Evolutionary conservation across 352 stramenopile species (phyloP), one percentile per base, ranked within the genome.

Genomic region (Globisporangium viniferum): DNA sequence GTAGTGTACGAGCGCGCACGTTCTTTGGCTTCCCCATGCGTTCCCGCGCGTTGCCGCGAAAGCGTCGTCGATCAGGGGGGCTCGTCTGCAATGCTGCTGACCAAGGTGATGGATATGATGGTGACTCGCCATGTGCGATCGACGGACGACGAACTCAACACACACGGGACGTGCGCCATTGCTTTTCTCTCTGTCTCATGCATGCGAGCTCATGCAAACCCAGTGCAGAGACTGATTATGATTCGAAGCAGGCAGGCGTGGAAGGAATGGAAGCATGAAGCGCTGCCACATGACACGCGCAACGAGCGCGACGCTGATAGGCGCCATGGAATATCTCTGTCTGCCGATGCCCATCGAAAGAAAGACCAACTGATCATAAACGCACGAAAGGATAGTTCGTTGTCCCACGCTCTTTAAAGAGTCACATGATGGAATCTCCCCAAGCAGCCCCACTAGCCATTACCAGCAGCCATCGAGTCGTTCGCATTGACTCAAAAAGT

Each of bases 261-360:
- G 12, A 15, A 44, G 12, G 36, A 9, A 15, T 15, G 31, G 31
- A 33, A 3, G 3, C 31, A 33, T 8, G 3, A 44, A 44, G 36
- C 36, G 10, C 36, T 44, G 41, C 59, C 59, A 65, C 59, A 65
- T 65, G 59, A 65, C 59, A 46, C 24, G 14, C 27, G 29, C 24
- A 39, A 64, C 59, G 59, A 64, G 39, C 41, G 27, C 44, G 27
- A 8, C 9, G 22, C 59, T 65, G 59, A 65, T 57, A 65, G 35
- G 12, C 49, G n/a, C 49, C 6, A 31, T 48, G 39, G 15, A 12
- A 48, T 18, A 46, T 46, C 14, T n/a, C 41, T 48, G 41, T 5
- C 4, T 48, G 41, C 18, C 41, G 15, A 24, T 24, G 24, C 5
- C 5, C 41, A 48, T 48, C 41, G 41, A n/a, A 48, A 48, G 41